Base-by-base conservation (phyloP, 352 stramenopile species). In the Globisporangium abappressorium region DNA sequence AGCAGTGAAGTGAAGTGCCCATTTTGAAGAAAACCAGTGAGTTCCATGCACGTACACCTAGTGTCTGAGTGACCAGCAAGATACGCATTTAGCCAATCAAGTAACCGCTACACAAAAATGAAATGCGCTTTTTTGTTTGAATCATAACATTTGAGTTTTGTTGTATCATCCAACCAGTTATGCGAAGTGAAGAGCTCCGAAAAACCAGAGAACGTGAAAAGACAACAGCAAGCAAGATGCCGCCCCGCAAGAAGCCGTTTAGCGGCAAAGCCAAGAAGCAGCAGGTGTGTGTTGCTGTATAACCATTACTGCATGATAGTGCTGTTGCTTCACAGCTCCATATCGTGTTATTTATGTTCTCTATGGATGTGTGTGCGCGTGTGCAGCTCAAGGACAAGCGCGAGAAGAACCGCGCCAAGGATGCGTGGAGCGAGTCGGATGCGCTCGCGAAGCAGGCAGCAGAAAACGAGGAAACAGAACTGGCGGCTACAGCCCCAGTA, bases 261-360 rank as follows among this genome's bases (percentile, higher is more conserved):
- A 93, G 85, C 64, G 85, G 84, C 69, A 95, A 95, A 65, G 85
- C 84, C 67, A 95, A 95, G 82, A 95, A 95, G 77, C 84, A 93
- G 66, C 87, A 95, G 81, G 85, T 90, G 28, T 33, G 43, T 28
- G 28, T 5, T 22, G 22, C 5, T 34, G 2, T 49, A n/a, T 3
- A 51, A 6, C 0, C 15, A 24, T 7, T 20, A 28, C 3, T 7
- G 8, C 41, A 49, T 41, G 18, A 28, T 20, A 26, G 6, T 14
- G 1, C 8, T 28, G 3, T 24, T 15, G 8, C 24, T 30, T 20
- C 9, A 7, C 9, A 33, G 3, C 15, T 20, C 20, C 20, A 1
- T 7, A 8, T 28, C 20, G 18, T 46, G 18, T n/a, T 56, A 38
- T 8, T 61, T 26, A 26, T 6, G 36, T 8, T 5, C 11, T 34